These are phyloP conservation scores for Bruguiera sexangula DNA, from an alignment of 345 rosid species.

Conservation along the genomic window DNA sequence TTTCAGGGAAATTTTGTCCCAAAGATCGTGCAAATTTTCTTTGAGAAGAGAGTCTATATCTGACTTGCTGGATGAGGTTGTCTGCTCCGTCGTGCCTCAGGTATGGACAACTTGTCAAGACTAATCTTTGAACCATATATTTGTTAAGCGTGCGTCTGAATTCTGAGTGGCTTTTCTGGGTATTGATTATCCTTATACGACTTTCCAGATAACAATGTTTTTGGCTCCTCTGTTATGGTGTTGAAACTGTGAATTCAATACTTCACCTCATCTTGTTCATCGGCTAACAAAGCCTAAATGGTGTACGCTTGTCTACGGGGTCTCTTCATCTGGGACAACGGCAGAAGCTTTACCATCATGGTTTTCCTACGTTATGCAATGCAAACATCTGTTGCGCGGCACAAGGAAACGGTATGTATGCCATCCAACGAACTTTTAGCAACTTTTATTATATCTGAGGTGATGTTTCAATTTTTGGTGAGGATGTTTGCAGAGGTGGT, in stretches of 20 bases:
- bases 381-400: slow-evolving; percentile 66
- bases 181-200: neutral
- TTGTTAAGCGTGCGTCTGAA: neutral
- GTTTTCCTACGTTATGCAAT: slow-evolving; percentile 52
- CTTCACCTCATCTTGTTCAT: slow-evolving; percentile 8
- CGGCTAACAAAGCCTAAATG: neutral
- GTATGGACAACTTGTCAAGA: slow-evolving; percentile 27
- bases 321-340: slow-evolving; percentile 33
- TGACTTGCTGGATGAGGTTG: slow-evolving; percentile 61
- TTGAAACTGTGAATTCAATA: neutral
- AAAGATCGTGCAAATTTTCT: slow-evolving; percentile 55
- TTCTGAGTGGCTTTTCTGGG: neutral
- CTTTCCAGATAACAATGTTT: neutral
- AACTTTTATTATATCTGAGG: neutral
- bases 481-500: slow-evolving; percentile 19
- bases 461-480: neutral
- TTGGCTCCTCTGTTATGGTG: neutral
- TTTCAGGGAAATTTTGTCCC: slow-evolving; percentile 67
- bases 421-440: neutral
- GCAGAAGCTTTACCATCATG: slow-evolving; percentile 44
- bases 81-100: slow-evolving; percentile 59
- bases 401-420: slow-evolving; percentile 70
- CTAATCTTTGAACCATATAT: neutral
- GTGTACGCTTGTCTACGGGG: slow-evolving; percentile 33
- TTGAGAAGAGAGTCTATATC: slow-evolving; percentile 48